Conservation (phyloP, 2,329 filamentous ascomycete species). For the Sclerotinia trifoliorum region DNA sequence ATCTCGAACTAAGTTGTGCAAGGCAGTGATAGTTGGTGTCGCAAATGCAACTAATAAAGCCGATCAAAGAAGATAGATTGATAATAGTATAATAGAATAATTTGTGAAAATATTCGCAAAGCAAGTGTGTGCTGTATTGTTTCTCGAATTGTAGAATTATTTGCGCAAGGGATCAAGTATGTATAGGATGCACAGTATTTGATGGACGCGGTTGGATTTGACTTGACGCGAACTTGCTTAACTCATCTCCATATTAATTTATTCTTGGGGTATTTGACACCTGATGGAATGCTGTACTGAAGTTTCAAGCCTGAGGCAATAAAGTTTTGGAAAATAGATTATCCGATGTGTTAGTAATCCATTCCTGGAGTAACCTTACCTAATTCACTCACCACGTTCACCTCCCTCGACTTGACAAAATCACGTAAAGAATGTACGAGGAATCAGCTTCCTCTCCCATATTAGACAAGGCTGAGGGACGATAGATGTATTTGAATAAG, state of each 20-base stretch:
- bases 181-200: slow-evolving; percentile 6
- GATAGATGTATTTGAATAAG: no score
- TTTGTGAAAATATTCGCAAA: not conserved
- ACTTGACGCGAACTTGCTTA: slow-evolving; percentile 20
- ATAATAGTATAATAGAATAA: slow-evolving; percentile 11
- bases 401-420: no score
- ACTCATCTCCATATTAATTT: slow-evolving; percentile 13
- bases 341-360: no score
- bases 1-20: not conserved
- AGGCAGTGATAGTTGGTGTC: slow-evolving; percentile 19
- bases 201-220: slow-evolving; percentile 21
- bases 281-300: not conserved
- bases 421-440: no score
- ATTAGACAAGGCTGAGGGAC: no score
- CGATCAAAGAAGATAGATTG: not conserved
- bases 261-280: slow-evolving; percentile 11
- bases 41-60: slow-evolving; percentile 17
- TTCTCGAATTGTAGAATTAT: slow-evolving; percentile 9
- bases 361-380: no score
- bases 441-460: no score
- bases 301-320: not conserved
- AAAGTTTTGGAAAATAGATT: no score
- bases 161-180: slow-evolving; percentile 9
- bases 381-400: no score
- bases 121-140: slow-evolving; percentile 1